A percentile compares a stretch with the other conserved stretches of the same genome.
Conservation (phyloP, 2,329 filamentous ascomycete genomes). For the Xylaria sp. region DNA sequence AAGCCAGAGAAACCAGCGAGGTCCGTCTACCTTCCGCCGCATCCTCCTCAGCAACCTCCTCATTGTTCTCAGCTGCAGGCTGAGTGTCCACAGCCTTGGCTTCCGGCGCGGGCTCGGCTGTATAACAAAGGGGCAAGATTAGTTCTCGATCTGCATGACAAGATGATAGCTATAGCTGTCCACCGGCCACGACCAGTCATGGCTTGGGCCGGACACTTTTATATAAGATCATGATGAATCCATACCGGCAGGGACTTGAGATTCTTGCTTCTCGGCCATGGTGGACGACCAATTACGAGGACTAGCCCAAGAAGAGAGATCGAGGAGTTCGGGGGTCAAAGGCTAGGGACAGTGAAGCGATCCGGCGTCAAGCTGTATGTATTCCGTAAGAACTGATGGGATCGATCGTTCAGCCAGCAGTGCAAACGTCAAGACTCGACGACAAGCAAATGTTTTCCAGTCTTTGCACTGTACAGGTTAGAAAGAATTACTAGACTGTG, state of each 20-base stretch:
- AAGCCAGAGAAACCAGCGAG: not conserved
- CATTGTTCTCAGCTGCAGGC: conserved; percentile 21
- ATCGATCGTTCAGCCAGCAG: conserved; percentile 21
- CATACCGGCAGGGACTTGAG: conserved; percentile 23
- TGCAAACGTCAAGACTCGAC: conserved; percentile 18
- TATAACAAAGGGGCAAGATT: conserved; percentile 10
- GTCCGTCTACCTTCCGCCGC: conserved; percentile 26
- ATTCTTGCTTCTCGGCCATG: conserved; percentile 32
- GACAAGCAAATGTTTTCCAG: conserved; percentile 16
- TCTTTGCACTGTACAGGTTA: conserved; percentile 11
- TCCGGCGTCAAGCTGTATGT: conserved; percentile 1
- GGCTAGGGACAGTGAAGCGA: conserved; percentile 12
- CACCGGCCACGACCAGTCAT: not conserved
- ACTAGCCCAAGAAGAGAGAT: conserved; percentile 11
- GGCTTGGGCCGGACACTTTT: not conserved
- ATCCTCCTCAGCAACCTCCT: conserved; percentile 25
- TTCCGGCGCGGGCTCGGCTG: conserved; percentile 24
- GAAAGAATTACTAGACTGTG: conserved; percentile 23
- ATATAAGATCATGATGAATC: not conserved
- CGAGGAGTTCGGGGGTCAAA: conserved; percentile 10
- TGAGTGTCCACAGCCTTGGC: conserved; percentile 25
- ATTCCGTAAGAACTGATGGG: not conserved
- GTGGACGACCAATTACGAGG: conserved; percentile 17
- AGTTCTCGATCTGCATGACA: conserved; percentile 4
- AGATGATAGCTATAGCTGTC: not conserved